These are phyloP conservation scores for Quercus lobata DNA, from an alignment of 331 rosid genomes.

Conservation along the genomic window DNA sequence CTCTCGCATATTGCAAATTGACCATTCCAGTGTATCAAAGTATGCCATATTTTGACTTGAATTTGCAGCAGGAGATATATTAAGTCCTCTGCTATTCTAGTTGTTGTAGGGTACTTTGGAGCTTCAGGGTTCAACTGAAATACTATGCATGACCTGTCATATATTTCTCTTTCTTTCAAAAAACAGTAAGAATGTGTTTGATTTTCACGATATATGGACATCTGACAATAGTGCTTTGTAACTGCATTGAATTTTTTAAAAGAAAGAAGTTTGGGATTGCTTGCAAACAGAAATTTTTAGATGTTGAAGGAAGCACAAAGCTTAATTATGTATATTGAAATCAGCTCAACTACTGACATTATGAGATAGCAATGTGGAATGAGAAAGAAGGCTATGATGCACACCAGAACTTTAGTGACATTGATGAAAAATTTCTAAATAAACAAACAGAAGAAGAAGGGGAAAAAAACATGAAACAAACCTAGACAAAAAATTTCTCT, in stretches of 20 bases:
- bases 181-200: background rate
- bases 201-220: background rate
- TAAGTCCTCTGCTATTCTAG: conserved; percentile 4
- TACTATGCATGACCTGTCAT: background rate
- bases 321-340: background rate
- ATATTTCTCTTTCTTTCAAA: conserved; percentile 2
- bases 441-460: background rate
- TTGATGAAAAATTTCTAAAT: background rate
- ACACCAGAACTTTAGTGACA: background rate
- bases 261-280: background rate
- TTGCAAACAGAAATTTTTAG: background rate
- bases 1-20: conserved; percentile 75
- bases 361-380: background rate
- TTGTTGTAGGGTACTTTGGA: conserved; percentile 4
- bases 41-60: conserved; percentile 28
- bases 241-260: background rate
- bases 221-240: background rate
- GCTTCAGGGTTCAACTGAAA: conserved; percentile 11
- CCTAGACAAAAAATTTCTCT: background rate
- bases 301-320: background rate
- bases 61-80: conserved; percentile 14
- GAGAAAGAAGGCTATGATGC: background rate
- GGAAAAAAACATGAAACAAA: background rate
- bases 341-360: background rate
- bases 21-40: conserved; percentile 86